Base-by-base conservation (phyloP, 176 grass and related monocot species). In the Thinopyrum elongatum region DNA sequence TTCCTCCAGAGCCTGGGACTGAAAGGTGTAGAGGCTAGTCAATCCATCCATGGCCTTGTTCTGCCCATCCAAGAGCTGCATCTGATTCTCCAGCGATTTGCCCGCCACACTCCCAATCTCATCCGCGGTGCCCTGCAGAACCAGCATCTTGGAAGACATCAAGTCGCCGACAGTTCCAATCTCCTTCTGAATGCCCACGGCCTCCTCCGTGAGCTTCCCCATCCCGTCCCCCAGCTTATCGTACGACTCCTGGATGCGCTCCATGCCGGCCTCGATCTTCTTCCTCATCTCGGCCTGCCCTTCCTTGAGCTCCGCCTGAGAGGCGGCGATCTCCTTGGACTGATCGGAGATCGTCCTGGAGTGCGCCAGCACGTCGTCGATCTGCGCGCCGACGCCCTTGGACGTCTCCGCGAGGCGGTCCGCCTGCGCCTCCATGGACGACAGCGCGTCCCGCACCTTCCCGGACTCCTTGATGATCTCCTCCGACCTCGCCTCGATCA, bases 21-120 rank as follows among this genome's bases (percentile, higher is more conserved):
- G 97, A 87, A 80, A 89, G 27, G 17, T 89, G 16, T 83, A 47
- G 12, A 98, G 92, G 16, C 59, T 62, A 72, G 86, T 89, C 5
- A 98, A 72, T 59, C 92, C 92, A 17, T 94, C 90, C 25, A 95
- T 87, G 7, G 97, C 90, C 46, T 42, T 41, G 9, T 6, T 60
- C 66, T 98, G 97, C 5, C 82, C 88, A 88, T 91, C 86, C 53
- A 98, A 22, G 30, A 98, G 91, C 1, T 79, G 85, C 74, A n/a
- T 80, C 60, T 98, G 97, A 71, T 92, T 98, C 84, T 95, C 90
- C 49, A 98, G 33, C 4, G 97, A 98, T 65, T 85, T 73, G 17
- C 74, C 81, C 3, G 82, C 76, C 4, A 74, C 73, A 33, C 59
- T 85, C 5, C 64, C 94, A 5, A 98, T 98, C 49, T 95, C 93